A percentile compares a stretch with the other conserved stretches of the same genome.
phyloP scores from a whole-genome alignment of 345 rosid genomes.

The thale cress (Arabidopsis thaliana) region TAIR10.1 NC_003076.8:17152501-17153000 shows the following conservation, averaged over 20 bases:
- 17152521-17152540: slow-evolving; percentile 79
- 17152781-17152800: slow-evolving; percentile 14
- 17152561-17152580: slow-evolving; percentile 83
- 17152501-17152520: neutral
- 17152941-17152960: neutral
- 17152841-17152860: slow-evolving; percentile 39
- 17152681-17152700: slow-evolving; percentile 71
- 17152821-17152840: slow-evolving; percentile 54
- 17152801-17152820: slow-evolving; percentile 33
- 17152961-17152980: neutral
- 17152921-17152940: neutral
- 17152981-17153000: neutral
- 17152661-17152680: slow-evolving; percentile 45
- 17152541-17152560: slow-evolving; percentile 82
- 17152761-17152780: slow-evolving; percentile 59
- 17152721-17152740: slow-evolving; percentile 49
- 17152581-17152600: slow-evolving; percentile 95
- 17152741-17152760: slow-evolving; percentile 71
- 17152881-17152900: neutral
- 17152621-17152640: neutral
- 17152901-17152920: neutral
- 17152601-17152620: slow-evolving; percentile 53
- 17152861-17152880: neutral
- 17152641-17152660: slow-evolving; percentile 2
- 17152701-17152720: slow-evolving; percentile 45